phyloP scores from a whole-genome alignment of 108 stramenopile species.

The Chaetoceros muelleri region DNA sequence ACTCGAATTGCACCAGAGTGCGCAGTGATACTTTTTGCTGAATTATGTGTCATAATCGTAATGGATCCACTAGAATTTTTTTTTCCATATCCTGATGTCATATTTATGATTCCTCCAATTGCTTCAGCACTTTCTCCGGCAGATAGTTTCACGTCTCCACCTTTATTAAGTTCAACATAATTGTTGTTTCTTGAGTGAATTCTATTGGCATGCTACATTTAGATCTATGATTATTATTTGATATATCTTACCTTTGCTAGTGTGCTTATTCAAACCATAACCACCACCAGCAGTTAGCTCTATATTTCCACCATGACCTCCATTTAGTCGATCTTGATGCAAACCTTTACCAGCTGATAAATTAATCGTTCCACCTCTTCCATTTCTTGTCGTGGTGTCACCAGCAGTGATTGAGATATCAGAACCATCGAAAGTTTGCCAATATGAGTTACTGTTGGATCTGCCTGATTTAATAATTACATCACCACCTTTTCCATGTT shows the following conservation, averaged over 20 bases:
- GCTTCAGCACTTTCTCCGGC: neutral
- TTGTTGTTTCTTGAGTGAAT: neutral
- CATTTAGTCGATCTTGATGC: neutral
- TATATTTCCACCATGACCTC: slow-evolving; percentile 9
- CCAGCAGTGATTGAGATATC: slow-evolving; percentile 14
- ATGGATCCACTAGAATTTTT: neutral
- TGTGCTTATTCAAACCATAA: neutral
- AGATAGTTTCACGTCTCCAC: neutral
- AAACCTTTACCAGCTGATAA: slow-evolving; percentile 12
- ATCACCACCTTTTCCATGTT: slow-evolving; percentile 5
- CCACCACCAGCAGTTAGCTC: slow-evolving; percentile 16
- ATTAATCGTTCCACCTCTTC: slow-evolving; percentile 14
- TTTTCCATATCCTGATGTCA: neutral
- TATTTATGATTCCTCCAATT: neutral
- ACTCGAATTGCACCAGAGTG: neutral
- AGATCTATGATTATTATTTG: too few relatives aligned
- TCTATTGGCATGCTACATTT: neutral
- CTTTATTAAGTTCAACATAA: neutral
- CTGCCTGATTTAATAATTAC: neutral
- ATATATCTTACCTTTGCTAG: neutral
- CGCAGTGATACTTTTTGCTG: neutral
- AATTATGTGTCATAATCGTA: neutral
- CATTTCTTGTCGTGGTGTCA: slow-evolving; percentile 7
- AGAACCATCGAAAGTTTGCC: slow-evolving; percentile 4
- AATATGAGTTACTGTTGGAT: neutral